Conservation (phyloP, 345 rosid genomes). For the Lepidium sativum region DNA sequence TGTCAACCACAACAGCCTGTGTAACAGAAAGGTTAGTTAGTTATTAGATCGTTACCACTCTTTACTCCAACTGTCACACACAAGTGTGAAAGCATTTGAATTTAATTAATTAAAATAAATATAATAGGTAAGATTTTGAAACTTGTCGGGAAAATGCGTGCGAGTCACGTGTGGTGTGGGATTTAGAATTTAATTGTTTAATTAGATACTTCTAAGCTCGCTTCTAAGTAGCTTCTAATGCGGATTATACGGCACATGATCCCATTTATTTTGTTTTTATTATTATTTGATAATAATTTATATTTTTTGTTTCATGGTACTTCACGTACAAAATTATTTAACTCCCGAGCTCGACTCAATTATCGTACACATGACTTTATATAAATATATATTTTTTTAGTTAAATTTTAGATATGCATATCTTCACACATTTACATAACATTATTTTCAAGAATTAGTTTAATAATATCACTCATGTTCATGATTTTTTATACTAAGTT, state of each 20-base stretch:
- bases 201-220: slow-evolving; percentile 29
- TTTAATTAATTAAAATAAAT: not conserved
- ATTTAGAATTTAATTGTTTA: not conserved
- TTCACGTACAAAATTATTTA: not conserved
- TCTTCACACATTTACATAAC: slow-evolving; percentile 1
- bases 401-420: slow-evolving; percentile 10
- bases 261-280: not conserved
- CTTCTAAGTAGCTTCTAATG: slow-evolving; percentile 20
- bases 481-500: not conserved
- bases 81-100: slow-evolving; percentile 5
- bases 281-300: no score
- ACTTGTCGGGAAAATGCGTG: slow-evolving; percentile 25
- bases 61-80: slow-evolving; percentile 12
- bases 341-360: not conserved
- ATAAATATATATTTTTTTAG: not conserved
- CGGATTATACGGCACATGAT: slow-evolving; percentile 45
- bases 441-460: not conserved
- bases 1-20: slow-evolving; percentile 27
- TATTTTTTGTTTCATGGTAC: not conserved
- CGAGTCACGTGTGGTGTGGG: slow-evolving; percentile 34
- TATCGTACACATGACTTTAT: not conserved
- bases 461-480: slow-evolving; percentile 13
- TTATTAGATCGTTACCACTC: not conserved
- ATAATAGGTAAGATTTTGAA: not conserved
- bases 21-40: slow-evolving; percentile 39